phyloP scores from a whole-genome alignment of 768 basidiomycete species.

The Lactarius sp. region DNA sequence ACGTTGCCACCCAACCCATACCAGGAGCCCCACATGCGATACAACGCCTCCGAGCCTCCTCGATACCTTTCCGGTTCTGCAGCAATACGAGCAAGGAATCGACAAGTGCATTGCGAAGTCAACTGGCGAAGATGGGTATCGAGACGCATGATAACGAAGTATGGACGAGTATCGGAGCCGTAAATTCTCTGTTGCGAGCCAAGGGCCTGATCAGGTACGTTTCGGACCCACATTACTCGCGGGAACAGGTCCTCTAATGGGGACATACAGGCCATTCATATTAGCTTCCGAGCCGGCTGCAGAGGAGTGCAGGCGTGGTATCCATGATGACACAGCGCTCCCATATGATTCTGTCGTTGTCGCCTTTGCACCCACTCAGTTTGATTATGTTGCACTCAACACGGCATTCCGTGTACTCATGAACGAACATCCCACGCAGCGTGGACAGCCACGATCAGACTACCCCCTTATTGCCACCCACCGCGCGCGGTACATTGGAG shows the following conservation, averaged over 20 bases:
- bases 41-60: slow-evolving; percentile 29
- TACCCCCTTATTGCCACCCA: slow-evolving; percentile 56
- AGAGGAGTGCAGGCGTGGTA: slow-evolving; percentile 27
- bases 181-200: slow-evolving; percentile 41
- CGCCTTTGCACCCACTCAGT: slow-evolving; percentile 48
- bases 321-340: slow-evolving; percentile 20
- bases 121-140: slow-evolving; percentile 48
- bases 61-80: slow-evolving; percentile 49
- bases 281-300: slow-evolving; percentile 33
- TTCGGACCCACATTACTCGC: background rate
- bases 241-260: background rate
- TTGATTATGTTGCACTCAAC: slow-evolving; percentile 56
- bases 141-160: slow-evolving; percentile 41
- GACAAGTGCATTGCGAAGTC: slow-evolving; percentile 38
- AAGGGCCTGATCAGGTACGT: slow-evolving; percentile 40
- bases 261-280: slow-evolving; percentile 35
- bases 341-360: slow-evolving; percentile 59
- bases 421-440: slow-evolving; percentile 19
- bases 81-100: slow-evolving; percentile 71
- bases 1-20: slow-evolving; percentile 48
- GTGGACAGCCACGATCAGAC: background rate
- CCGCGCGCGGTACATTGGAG: slow-evolving; percentile 46
- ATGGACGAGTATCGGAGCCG: slow-evolving; percentile 62
- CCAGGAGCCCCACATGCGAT: slow-evolving; percentile 46
- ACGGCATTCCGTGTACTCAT: slow-evolving; percentile 62